Conservation (phyloP, 2,329 filamentous ascomycete genomes). For the Xylariaceae sp. region DNA sequence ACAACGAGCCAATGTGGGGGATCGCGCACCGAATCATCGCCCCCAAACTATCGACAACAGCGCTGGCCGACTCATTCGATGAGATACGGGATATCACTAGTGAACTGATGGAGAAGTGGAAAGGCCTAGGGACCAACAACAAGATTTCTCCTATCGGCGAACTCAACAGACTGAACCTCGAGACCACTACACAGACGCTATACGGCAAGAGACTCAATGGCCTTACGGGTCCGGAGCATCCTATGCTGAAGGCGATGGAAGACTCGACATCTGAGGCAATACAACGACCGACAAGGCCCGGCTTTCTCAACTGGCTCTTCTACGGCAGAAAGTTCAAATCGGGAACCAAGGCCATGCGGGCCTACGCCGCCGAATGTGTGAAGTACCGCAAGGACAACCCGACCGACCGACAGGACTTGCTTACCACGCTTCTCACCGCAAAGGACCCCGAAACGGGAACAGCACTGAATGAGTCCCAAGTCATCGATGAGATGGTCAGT, state of each 20-base stretch:
- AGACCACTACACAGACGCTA: conserved; percentile 46
- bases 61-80: conserved; percentile 35
- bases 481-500: conserved; percentile 65
- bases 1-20: conserved; percentile 46
- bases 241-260: conserved; percentile 52
- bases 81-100: conserved; percentile 47
- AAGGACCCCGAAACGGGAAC: conserved; percentile 60
- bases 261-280: conserved; percentile 53
- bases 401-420: conserved; percentile 54
- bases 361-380: conserved; percentile 54
- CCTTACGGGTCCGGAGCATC: conserved; percentile 43
- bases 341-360: conserved; percentile 50
- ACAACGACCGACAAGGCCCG: conserved; percentile 49
- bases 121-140: conserved; percentile 32
- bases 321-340: conserved; percentile 51
- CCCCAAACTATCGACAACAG: conserved; percentile 36
- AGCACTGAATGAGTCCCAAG: conserved; percentile 53
- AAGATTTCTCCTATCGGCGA: conserved; percentile 44
- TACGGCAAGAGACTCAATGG: conserved; percentile 48
- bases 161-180: conserved; percentile 51
- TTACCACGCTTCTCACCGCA: conserved; percentile 55
- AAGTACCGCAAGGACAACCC: conserved; percentile 51
- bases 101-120: conserved; percentile 51
- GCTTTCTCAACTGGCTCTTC: conserved; percentile 49
- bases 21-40: conserved; percentile 51